Evolutionary conservation across 139 green algal species (phyloP).

Genomic region (Chlorella sp.): DNA sequence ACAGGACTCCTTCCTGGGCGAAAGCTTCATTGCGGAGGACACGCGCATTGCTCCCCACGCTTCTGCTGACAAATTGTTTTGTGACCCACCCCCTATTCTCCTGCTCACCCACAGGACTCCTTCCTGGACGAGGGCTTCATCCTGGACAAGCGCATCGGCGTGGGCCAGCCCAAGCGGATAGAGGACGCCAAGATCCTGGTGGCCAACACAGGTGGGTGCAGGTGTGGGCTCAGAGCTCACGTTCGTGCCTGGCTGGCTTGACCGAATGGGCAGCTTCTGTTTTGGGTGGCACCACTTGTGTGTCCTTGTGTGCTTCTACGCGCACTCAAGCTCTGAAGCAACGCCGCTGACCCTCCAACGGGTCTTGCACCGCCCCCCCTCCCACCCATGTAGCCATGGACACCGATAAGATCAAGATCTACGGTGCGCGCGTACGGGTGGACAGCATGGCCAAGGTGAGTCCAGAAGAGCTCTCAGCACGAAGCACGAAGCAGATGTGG

Average conservation of each 20-base stretch:
- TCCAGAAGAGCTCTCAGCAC: too few species aligned
- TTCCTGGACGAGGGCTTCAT: conserved; percentile 99
- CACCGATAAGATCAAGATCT: conserved; percentile 99
- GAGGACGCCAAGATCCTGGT: conserved; percentile 98
- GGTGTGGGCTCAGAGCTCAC: too few species aligned
- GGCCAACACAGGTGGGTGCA: conserved; percentile 84
- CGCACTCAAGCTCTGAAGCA: too few species aligned
- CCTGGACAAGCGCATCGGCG: conserved; percentile 98
- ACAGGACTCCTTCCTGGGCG: conserved; percentile 94
- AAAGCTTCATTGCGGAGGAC: neutral
- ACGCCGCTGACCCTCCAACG: too few species aligned
- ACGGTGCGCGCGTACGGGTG: conserved; percentile 82
- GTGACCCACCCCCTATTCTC: neutral
- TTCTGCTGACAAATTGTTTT: too few species aligned
- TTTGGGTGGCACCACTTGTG: too few species aligned
- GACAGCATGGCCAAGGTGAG: conserved; percentile 90
- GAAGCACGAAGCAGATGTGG: too few species aligned
- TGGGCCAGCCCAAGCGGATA: conserved; percentile 96
- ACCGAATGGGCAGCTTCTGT: too few species aligned
- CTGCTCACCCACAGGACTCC: conserved; percentile 71
- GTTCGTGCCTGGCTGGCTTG: too few species aligned
- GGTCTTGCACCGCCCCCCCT: too few species aligned
- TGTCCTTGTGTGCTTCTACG: too few species aligned
- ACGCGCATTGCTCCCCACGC: neutral
- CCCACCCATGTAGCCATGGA: conserved; percentile 94